Evolutionary conservation across 2,329 filamentous ascomycete species (phyloP), one percentile per base, ranked within the genome.

Genomic region (Fusarium sp.): DNA sequence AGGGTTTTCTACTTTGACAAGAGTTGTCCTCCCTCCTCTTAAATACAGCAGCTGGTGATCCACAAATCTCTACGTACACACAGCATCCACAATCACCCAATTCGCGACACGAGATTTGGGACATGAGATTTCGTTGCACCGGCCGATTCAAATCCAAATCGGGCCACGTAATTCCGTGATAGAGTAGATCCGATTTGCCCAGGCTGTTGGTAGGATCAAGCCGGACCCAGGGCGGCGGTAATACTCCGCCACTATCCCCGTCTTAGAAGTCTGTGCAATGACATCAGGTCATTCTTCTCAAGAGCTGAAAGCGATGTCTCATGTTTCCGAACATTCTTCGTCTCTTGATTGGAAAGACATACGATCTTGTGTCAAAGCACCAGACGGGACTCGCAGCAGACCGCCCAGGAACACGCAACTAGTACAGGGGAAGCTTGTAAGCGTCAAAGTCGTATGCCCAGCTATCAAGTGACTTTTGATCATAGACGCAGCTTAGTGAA

Each of bases 361-460:
- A 31, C 28, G 28, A 31, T 31, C 28, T 31, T 13, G 28, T 31
- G 3, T 31, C 28, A 31, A 31, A 31, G 28, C 50, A 36, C n/a
- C 38, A 28, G 50, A 34, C 11, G 8, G 28, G 28, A 11, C 28
- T 31, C 28, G 28, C 28, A 13, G 10, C 28, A 31, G 28, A 31
- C 28, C 28, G 10, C 28, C 10, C 5, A 13, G 10, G 28, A 13
- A 31, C 28, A 31, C 3, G 28, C 28, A 31, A 31, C 28, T 31
- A 60, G 36, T 56, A 60, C 1, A 69, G 56, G 26, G 63, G 64
- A 14, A 69, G 5, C n/a, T 65, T 67, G 21, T 65, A 69, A 15
- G 61, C 61, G 21, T 51, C 31, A 51, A 70, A 68, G 5, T 62
- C 36, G 36, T 70, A 60, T 11, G 61, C 65, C 61, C 67, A 70